Evolutionary conservation across 177 flowering plant genomes (phyloP), one percentile per base, ranked within the genome.

Genomic region (Telopea speciosissima): DNA sequence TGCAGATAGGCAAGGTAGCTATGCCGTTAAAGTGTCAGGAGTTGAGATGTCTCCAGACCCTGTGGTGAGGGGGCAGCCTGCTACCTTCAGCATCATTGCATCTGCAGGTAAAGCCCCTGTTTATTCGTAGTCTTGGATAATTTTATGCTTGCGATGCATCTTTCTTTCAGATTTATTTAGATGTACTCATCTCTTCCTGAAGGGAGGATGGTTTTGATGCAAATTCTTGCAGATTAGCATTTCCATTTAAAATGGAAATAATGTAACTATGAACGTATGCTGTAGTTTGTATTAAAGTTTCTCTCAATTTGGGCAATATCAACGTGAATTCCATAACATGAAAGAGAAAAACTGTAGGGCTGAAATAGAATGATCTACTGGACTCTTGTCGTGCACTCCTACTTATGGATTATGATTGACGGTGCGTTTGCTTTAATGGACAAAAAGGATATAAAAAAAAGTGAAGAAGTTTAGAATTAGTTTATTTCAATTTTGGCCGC

Each of bases 1-100:
- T 79, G 83, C 84, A 90, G 97, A 83, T 78, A 84, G 81, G 70
- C 81, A 85, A 68, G 74, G 69, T 40, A 62, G 80, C 14, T 92
- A 92, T 81, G 78, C 72, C 22, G 91, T 92, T 31, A 84, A 85
- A 78, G 90, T 92, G 3, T 26, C 68, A 5, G 86, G 79, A 36
- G 85, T 92, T 49, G 88, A 87, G 19, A 88, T 92, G 60, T 69
- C 78, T 16, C 96, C 97, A 0, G 21, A 81, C 75, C 92, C 93
- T 4, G 72, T 92, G 19, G 75, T 68, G 10, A 80, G 87, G 73
- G 90, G 93, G 72, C 16, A 75, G 44, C 73, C 80, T 24, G 85
- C 96, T 31, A 83, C 84, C 67, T 89, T 90, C 83, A 82, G 76
- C 68, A 80, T 92, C 70, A 65, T 85, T 66, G 96, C 96, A 26